Evolutionary conservation across 345 rosid genomes (phyloP).

Genomic region (Dovyalis caffra): DNA sequence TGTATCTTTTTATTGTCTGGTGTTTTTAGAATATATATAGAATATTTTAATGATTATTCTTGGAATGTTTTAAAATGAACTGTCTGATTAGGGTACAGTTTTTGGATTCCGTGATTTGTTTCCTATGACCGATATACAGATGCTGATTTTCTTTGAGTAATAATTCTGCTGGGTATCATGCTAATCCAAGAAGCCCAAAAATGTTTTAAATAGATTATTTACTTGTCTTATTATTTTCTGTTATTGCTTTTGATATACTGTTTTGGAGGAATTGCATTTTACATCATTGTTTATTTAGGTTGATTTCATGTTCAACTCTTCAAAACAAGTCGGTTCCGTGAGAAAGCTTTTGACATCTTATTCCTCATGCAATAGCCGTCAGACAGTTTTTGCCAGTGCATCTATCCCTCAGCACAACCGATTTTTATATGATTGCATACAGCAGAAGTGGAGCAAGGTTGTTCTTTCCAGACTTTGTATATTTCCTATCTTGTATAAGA

Average conservation of each 20-base stretch:
- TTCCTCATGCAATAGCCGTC: constrained; percentile 72
- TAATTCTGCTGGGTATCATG: too few relatives aligned
- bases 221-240: background rate
- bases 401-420: constrained; percentile 89
- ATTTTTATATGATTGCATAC: constrained; percentile 79
- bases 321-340: constrained; percentile 75
- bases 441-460: constrained; percentile 97
- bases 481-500: too few relatives aligned
- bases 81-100: too few relatives aligned
- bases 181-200: too few relatives aligned
- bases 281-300: constrained; percentile 46
- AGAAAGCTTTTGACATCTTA: constrained; percentile 73
- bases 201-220: too few relatives aligned
- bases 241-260: too few relatives aligned
- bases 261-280: background rate
- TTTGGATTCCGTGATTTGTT: too few relatives aligned
- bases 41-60: constrained; percentile 1
- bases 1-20: constrained; percentile 2
- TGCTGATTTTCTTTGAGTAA: too few relatives aligned
- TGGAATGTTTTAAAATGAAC: background rate
- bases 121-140: too few relatives aligned
- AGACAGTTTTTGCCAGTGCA: constrained; percentile 89
- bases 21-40: constrained; percentile 1
- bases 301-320: constrained; percentile 88
- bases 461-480: too few relatives aligned